These are phyloP conservation scores for Eucalyptus erythrocorys DNA, from an alignment of 345 rosid species.

Conservation along the genomic window DNA sequence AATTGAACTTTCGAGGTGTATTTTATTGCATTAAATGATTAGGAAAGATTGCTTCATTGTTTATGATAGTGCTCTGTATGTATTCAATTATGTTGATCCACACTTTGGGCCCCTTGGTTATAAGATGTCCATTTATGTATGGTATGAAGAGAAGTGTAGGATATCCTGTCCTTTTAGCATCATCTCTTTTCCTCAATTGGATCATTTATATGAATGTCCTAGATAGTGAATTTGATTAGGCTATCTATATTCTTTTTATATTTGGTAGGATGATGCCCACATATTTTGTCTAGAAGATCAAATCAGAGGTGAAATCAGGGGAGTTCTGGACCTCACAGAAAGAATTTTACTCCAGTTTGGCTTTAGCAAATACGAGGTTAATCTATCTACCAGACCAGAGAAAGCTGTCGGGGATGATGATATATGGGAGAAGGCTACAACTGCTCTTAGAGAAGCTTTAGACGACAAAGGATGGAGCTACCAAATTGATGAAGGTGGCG, in stretches of 20 bases:
- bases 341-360: conserved; percentile 77
- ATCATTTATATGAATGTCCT: background rate
- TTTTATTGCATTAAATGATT: background rate
- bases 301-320: conserved; percentile 86
- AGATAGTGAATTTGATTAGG: background rate
- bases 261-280: conserved; percentile 86
- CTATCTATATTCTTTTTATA: background rate
- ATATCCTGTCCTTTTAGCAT: background rate
- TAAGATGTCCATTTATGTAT: background rate
- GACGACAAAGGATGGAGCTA: conserved; percentile 90
- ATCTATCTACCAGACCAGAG: conserved; percentile 94
- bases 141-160: background rate
- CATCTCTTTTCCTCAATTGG: background rate
- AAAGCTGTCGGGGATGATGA: conserved; percentile 83
- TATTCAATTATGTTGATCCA: background rate
- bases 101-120: background rate
- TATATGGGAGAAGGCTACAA: conserved; percentile 88
- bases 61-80: background rate
- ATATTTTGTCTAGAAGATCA: conserved; percentile 94
- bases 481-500: conserved; percentile 94
- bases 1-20: background rate
- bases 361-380: conserved; percentile 70
- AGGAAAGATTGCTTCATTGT: background rate
- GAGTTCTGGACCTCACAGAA: conserved; percentile 89
- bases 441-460: conserved; percentile 75